Evolutionary conservation across 1,284 basidiomycete genomes (phyloP).

Genomic region (Cutaneotrichosporon spelunceum): DNA sequence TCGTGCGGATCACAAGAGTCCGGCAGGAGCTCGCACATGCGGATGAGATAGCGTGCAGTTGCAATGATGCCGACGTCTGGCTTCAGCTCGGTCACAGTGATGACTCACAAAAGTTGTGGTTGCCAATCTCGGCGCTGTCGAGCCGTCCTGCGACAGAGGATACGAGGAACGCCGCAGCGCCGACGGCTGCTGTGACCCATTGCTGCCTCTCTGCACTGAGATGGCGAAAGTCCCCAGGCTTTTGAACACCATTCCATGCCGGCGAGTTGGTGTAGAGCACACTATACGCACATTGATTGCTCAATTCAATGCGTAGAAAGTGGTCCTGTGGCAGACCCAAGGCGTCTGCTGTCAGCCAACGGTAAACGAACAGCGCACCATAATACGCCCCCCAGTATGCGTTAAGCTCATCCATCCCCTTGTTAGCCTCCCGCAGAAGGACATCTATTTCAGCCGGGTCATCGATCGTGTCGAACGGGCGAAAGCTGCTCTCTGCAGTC

Average conservation of each 20-base stretch:
- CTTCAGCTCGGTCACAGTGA: neutral
- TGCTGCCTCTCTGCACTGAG: slow-evolving; percentile 17
- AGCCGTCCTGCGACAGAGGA: slow-evolving; percentile 8
- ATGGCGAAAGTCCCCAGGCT: slow-evolving; percentile 13
- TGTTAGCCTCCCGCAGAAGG: slow-evolving; percentile 25
- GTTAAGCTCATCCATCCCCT: slow-evolving; percentile 22
- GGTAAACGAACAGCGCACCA: slow-evolving; percentile 1
- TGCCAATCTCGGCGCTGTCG: slow-evolving; percentile 14
- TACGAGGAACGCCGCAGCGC: slow-evolving; percentile 17
- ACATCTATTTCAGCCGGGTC: slow-evolving; percentile 22
- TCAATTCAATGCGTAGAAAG: slow-evolving; percentile 28
- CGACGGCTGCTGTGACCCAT: slow-evolving; percentile 18
- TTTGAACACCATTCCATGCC: slow-evolving; percentile 22
- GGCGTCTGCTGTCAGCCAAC: neutral
- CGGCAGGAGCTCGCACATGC: slow-evolving; percentile 24
- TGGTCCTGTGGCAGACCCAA: slow-evolving; percentile 20
- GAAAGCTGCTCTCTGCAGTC: slow-evolving; percentile 13
- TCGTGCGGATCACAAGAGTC: slow-evolving; percentile 17
- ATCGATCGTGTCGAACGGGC: slow-evolving; percentile 17
- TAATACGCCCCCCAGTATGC: slow-evolving; percentile 29
- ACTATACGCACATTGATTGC: slow-evolving; percentile 19
- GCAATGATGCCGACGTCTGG: slow-evolving; percentile 24
- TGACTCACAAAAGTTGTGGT: slow-evolving; percentile 23
- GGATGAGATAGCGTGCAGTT: slow-evolving; percentile 25
- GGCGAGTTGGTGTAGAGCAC: slow-evolving; percentile 22